Percentiles rank a stretch among this genome's conserved stretches.
Evolutionary conservation across 352 stramenopile species (phyloP).

Genomic region (Globisporangium barbulae): DNA sequence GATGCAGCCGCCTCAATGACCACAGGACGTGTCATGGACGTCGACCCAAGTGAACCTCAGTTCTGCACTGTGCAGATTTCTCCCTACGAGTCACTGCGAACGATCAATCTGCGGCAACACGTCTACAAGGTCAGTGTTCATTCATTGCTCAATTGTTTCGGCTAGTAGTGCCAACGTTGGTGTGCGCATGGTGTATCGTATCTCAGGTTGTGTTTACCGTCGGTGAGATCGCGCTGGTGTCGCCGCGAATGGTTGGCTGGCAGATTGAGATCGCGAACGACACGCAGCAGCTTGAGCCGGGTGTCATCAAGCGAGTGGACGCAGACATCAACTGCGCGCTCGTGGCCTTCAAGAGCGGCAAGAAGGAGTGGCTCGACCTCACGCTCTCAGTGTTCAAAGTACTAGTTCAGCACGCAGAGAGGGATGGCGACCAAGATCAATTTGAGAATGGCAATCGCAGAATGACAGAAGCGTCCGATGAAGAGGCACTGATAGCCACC

Average conservation of each 20-base stretch:
- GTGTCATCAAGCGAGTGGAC: constrained; percentile 48
- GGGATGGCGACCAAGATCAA: background rate
- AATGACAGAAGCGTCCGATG: background rate
- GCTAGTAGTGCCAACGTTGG: background rate
- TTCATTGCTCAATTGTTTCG: too few species aligned
- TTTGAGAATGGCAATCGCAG: background rate
- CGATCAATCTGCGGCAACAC: constrained; percentile 24
- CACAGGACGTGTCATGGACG: constrained; percentile 32
- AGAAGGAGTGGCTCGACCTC: constrained; percentile 56
- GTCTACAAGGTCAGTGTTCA: constrained; percentile 31
- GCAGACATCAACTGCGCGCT: constrained; percentile 52
- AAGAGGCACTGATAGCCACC: background rate
- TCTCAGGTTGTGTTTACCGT: constrained; percentile 38
- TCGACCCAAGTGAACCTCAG: constrained; percentile 15
- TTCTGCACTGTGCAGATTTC: constrained; percentile 41
- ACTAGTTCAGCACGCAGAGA: constrained; percentile 6
- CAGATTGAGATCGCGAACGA: constrained; percentile 37
- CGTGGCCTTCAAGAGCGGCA: constrained; percentile 36
- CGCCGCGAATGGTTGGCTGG: constrained; percentile 36
- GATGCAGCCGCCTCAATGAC: constrained; percentile 11
- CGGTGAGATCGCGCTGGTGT: constrained; percentile 33
- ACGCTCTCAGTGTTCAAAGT: constrained; percentile 44
- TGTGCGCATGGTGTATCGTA: too few species aligned
- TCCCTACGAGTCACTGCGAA: constrained; percentile 35
- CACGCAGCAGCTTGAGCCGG: constrained; percentile 19